Percentiles rank a stretch among this genome's conserved stretches.
phyloP scores from a whole-genome alignment of 78 protist genomes.

The Polysphondylium violaceum region DNA sequence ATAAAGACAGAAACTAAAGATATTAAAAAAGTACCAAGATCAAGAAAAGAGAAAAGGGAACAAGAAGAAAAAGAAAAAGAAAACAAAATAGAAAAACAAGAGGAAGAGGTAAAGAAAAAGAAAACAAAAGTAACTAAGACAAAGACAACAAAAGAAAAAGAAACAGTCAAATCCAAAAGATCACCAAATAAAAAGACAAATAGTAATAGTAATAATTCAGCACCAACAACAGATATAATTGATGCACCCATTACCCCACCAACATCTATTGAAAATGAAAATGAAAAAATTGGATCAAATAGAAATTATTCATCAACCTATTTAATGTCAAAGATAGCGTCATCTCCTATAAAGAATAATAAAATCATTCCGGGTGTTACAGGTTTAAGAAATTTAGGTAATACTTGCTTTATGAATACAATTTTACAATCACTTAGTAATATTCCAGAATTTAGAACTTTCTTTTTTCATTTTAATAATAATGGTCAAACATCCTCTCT shows the following conservation, averaged over 20 bases:
- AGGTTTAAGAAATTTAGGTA: conserved; percentile 77
- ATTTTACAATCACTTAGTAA: conserved; percentile 75
- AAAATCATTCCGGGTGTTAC: conserved; percentile 69
- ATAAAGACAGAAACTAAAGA: too few relatives aligned
- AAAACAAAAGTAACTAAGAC: background rate
- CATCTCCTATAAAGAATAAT: conserved; percentile 49
- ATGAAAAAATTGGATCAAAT: conserved; percentile 1
- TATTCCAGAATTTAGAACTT: conserved; percentile 72
- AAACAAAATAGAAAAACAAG: background rate
- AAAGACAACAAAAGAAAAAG: background rate
- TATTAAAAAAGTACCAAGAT: too few relatives aligned
- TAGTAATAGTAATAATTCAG: background rate
- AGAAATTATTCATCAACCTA: conserved; percentile 60
- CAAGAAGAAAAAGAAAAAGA: background rate
- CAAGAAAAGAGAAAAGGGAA: too few relatives aligned
- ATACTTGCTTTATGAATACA: conserved; percentile 86
- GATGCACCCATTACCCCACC: background rate
- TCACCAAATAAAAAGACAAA: background rate
- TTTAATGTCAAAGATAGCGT: conserved; percentile 59
- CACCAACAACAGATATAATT: background rate
- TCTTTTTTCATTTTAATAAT: conserved; percentile 12
- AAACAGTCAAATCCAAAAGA: background rate
- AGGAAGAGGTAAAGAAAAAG: background rate
- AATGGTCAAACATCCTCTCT: background rate
- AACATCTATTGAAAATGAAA: background rate